phyloP scores from a whole-genome alignment of 2,329 filamentous ascomycete species.

The Neonectria faginata region DNA sequence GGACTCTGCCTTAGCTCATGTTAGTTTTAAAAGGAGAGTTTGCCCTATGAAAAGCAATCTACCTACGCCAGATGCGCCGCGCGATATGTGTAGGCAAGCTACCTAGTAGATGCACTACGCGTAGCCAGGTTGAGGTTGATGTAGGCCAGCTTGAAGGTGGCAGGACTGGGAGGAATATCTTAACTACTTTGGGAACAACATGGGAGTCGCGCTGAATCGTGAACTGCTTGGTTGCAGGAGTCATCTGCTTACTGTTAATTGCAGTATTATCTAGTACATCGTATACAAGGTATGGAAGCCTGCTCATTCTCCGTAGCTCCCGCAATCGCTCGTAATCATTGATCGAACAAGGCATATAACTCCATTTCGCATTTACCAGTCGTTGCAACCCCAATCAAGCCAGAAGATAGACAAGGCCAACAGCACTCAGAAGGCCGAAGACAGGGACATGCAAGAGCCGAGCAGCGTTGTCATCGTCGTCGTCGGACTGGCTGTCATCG shows the following conservation, averaged over 20 bases:
- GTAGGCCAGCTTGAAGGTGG: neutral
- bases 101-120: too few relatives aligned
- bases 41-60: conserved; percentile 1
- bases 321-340: neutral
- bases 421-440: neutral
- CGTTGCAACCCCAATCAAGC: neutral
- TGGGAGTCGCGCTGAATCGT: neutral
- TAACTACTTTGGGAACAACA: neutral
- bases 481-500: conserved; percentile 15
- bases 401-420: conserved; percentile 2
- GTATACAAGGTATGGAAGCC: neutral
- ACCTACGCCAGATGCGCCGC: neutral
- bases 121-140: too few relatives aligned
- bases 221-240: neutral
- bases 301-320: neutral
- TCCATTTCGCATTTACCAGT: neutral
- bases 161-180: neutral
- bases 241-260: neutral
- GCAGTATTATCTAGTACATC: neutral
- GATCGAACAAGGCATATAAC: neutral
- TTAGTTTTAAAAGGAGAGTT: conserved; percentile 1
- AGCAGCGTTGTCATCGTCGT: conserved; percentile 12
- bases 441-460: neutral
- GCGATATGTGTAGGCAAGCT: neutral
- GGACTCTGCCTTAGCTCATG: neutral